Conservation (phyloP, 306 rosid species). For the Rubus parviflorus region DNA sequence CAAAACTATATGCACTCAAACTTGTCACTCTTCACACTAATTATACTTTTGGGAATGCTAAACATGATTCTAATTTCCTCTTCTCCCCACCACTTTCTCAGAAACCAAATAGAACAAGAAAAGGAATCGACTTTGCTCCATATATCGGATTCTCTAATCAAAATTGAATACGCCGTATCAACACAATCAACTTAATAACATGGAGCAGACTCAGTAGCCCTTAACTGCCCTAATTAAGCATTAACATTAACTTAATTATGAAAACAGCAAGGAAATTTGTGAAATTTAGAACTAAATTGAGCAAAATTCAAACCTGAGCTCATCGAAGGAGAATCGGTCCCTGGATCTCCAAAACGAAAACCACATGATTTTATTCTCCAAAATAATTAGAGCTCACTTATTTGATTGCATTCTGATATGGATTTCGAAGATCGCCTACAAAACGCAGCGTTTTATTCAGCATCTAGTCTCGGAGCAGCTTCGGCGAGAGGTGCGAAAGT, state of each 20-base stretch:
- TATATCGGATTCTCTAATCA: too few relatives aligned
- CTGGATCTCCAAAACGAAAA: conserved; percentile 80
- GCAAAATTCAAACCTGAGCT: conserved; percentile 62
- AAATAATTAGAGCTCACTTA: not conserved
- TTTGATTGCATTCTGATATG: conserved; percentile 6
- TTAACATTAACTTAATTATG: not conserved
- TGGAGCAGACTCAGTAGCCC: not conserved
- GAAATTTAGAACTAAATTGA: conserved; percentile 9
- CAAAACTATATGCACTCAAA: not conserved
- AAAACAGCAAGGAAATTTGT: not conserved
- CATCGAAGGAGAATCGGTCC: conserved; percentile 83
- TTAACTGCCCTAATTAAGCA: not conserved
- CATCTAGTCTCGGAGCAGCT: conserved; percentile 33
- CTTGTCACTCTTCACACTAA: not conserved
- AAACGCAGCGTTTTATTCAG: conserved; percentile 14
- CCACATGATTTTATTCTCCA: conserved; percentile 61
- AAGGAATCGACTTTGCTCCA: conserved; percentile 8
- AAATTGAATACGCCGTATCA: not conserved
- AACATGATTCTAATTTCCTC: not conserved
- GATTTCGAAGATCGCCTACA: conserved; percentile 9
- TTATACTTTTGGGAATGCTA: not conserved
- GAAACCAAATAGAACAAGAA: conserved; percentile 3
- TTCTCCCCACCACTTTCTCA: not conserved
- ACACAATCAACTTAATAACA: conserved; percentile 3
- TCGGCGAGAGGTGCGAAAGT: conserved; percentile 8